Conservation (phyloP, 768 basidiomycete species). For the Termitomyces sp. region DNA sequence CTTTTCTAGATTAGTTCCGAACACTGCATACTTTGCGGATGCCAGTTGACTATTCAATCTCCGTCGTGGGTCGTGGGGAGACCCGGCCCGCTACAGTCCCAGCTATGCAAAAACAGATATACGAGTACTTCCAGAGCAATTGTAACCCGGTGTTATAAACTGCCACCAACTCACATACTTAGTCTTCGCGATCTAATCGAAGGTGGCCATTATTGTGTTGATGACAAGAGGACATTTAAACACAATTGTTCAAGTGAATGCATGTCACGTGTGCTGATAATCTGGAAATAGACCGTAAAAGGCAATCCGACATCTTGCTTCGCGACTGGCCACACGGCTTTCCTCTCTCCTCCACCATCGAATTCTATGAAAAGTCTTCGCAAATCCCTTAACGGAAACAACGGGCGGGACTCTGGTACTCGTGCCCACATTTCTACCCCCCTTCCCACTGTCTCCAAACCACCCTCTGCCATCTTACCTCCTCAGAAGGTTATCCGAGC, state of each 20-base stretch:
- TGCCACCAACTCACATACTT: too few species aligned
- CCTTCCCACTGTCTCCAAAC: constrained; percentile 63
- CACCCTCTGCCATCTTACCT: constrained; percentile 64
- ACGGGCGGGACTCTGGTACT: constrained; percentile 45
- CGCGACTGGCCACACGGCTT: constrained; percentile 20
- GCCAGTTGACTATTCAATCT: too few species aligned
- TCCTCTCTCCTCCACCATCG: constrained; percentile 9
- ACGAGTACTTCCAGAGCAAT: too few species aligned
- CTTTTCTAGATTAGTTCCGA: too few species aligned
- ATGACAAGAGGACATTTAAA: too few species aligned
- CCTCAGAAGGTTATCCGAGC: constrained; percentile 97
- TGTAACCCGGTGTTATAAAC: too few species aligned
- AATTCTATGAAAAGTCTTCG: constrained; percentile 73
- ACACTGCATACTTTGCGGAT: too few species aligned
- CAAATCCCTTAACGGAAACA: constrained; percentile 70
- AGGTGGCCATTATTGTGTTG: not conserved
- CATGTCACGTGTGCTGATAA: constrained; percentile 17
- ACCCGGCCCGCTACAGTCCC: too few species aligned
- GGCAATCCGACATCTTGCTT: constrained; percentile 16
- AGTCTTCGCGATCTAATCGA: too few species aligned
- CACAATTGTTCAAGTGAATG: constrained; percentile 6
- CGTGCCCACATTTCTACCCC: constrained; percentile 67
- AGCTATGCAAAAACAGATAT: too few species aligned
- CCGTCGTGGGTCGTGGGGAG: too few species aligned
- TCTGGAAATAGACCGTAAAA: constrained; percentile 11